A percentile compares a stretch with the other conserved stretches of the same genome.
Conservation (phyloP, 805 yeast genomes). For the Wickerhamomyces xylosicus region DNA sequence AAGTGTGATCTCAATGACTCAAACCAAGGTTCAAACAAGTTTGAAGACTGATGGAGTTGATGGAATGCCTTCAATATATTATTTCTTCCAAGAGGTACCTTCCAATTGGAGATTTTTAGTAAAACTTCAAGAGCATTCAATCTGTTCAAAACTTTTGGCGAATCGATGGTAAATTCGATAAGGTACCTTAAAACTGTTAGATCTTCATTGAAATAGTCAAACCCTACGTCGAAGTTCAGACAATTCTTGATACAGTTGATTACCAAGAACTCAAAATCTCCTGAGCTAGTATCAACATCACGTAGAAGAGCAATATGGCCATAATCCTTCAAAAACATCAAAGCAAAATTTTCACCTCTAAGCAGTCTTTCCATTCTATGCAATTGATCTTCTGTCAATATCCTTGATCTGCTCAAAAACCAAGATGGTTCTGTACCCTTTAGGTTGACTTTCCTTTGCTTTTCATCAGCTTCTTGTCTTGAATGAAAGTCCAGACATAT, state of each 20-base stretch:
- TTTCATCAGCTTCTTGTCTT: not conserved
- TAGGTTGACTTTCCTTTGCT: not conserved
- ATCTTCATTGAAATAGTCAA: slow-evolving; percentile 18
- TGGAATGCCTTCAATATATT: slow-evolving; percentile 18
- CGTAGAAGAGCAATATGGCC: slow-evolving; percentile 42
- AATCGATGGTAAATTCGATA: slow-evolving; percentile 32
- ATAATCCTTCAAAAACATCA: slow-evolving; percentile 34
- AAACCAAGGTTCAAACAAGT: slow-evolving; percentile 16
- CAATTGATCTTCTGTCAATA: slow-evolving; percentile 10
- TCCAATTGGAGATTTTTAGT: slow-evolving; percentile 19
- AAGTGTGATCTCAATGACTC: slow-evolving; percentile 5
- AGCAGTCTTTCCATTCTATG: slow-evolving; percentile 17
- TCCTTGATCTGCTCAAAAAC: slow-evolving; percentile 11
- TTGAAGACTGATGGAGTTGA: slow-evolving; percentile 7
- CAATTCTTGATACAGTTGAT: slow-evolving; percentile 41
- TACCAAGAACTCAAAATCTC: slow-evolving; percentile 39
- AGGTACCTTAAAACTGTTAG: slow-evolving; percentile 23
- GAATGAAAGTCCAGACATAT: slow-evolving; percentile 17
- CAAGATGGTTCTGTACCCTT: slow-evolving; percentile 7
- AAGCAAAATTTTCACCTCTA: slow-evolving; percentile 16
- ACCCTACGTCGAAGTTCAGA: slow-evolving; percentile 24
- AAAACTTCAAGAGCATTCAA: slow-evolving; percentile 45
- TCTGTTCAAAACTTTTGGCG: slow-evolving; percentile 42
- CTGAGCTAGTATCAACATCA: slow-evolving; percentile 35
- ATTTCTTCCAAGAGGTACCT: slow-evolving; percentile 20